These are phyloP conservation scores for Leptoxyphium fumago DNA, from an alignment of 2,329 filamentous ascomycete species.

Conservation along the genomic window DNA sequence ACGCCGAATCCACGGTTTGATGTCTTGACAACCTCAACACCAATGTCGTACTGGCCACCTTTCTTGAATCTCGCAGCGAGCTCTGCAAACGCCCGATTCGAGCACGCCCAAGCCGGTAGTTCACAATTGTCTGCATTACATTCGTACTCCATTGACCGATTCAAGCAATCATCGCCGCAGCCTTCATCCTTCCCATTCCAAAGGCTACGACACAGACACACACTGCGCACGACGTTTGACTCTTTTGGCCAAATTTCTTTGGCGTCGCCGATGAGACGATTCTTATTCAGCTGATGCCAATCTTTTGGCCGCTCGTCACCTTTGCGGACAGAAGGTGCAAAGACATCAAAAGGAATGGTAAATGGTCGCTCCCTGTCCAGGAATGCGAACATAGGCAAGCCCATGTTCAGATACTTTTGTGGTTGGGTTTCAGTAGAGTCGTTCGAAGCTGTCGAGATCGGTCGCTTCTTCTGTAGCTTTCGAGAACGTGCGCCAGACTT, in stretches of 20 bases:
- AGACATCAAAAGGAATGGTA: slow-evolving; percentile 78
- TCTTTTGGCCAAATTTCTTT: slow-evolving; percentile 20
- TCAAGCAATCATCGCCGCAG: slow-evolving; percentile 82
- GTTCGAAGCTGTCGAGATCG: slow-evolving; percentile 8
- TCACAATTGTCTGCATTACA: slow-evolving; percentile 85
- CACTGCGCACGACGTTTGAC: slow-evolving; percentile 14
- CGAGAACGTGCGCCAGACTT: slow-evolving; percentile 28
- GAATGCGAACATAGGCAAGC: slow-evolving; percentile 22
- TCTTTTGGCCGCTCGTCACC: slow-evolving; percentile 85
- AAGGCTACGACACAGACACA: slow-evolving; percentile 54
- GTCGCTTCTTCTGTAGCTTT: slow-evolving; percentile 29
- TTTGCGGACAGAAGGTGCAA: slow-evolving; percentile 57
- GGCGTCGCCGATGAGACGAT: slow-evolving; percentile 52
- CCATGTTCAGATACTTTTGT: slow-evolving; percentile 43
- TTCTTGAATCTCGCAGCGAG: slow-evolving; percentile 56
- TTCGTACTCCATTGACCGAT: slow-evolving; percentile 93
- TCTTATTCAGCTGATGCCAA: slow-evolving; percentile 84
- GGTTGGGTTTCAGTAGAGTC: slow-evolving; percentile 51
- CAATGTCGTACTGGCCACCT: slow-evolving; percentile 77
- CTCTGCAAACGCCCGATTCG: slow-evolving; percentile 76
- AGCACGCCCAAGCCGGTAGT: slow-evolving; percentile 56
- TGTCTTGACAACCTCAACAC: slow-evolving; percentile 91
- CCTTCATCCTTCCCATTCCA: slow-evolving; percentile 46
- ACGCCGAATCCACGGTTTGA: slow-evolving; percentile 79
- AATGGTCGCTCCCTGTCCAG: slow-evolving; percentile 58